Conservation (phyloP, 306 rosid species). For the Spatholobus suberectus region DNA sequence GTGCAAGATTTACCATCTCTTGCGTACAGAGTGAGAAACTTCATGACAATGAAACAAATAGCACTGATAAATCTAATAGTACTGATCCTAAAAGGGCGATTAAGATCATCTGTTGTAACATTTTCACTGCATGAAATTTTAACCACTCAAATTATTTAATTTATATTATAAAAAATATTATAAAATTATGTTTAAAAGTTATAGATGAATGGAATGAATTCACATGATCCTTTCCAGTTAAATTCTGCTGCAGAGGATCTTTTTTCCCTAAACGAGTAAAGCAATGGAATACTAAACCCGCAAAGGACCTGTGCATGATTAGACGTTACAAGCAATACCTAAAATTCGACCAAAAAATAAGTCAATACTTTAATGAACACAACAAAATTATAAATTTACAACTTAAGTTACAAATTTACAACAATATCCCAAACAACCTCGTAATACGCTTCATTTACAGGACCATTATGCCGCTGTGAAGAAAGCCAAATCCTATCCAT, state of each 20-base stretch:
- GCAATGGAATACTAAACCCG: not conserved
- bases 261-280: not conserved
- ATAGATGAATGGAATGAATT: no score
- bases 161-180: no score
- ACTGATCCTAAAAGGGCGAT: no score
- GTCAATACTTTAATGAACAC: not conserved
- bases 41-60: not conserved
- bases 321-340: not conserved
- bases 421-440: not conserved
- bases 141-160: no score
- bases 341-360: not conserved
- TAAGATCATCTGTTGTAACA: no score
- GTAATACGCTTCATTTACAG: constrained; percentile 4
- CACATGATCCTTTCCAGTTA: no score
- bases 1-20: not conserved
- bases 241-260: no score
- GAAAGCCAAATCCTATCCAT: not conserved
- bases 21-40: not conserved
- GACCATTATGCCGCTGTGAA: not conserved
- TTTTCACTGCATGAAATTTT: no score
- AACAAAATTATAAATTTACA: constrained; percentile 30
- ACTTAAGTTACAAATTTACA: constrained; percentile 32
- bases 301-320: not conserved
- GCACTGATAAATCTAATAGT: not conserved
- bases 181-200: no score